phyloP scores from a whole-genome alignment of 1,284 basidiomycete genomes.

The Singerocomus rubriflavus region DNA sequence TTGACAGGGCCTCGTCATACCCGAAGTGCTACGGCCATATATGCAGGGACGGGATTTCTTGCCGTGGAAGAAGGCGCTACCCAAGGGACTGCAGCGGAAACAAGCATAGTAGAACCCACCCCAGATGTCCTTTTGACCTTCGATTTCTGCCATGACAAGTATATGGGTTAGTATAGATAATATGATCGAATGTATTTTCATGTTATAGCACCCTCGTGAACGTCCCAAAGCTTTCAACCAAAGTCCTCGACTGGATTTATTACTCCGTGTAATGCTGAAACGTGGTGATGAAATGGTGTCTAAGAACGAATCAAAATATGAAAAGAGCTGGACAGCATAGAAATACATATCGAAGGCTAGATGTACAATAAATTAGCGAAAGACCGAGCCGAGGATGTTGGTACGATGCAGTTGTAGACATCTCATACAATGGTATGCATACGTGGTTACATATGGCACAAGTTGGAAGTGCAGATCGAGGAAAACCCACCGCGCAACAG shows the following conservation, averaged over 20 bases:
- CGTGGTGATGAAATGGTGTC: slow-evolving; percentile 5
- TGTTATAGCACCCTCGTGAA: too few species aligned
- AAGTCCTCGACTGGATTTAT: neutral
- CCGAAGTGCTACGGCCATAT: slow-evolving; percentile 87
- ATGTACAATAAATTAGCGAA: slow-evolving; percentile 27
- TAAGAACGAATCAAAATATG: neutral
- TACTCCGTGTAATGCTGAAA: slow-evolving; percentile 3
- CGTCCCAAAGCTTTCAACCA: too few species aligned
- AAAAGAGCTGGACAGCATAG: slow-evolving; percentile 8
- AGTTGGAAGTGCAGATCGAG: neutral
- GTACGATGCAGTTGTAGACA: slow-evolving; percentile 4
- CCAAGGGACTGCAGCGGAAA: slow-evolving; percentile 77
- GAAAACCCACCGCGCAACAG: neutral
- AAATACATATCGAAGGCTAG: slow-evolving; percentile 26
- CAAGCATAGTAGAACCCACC: slow-evolving; percentile 18
- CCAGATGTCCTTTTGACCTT: neutral
- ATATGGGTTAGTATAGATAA: neutral
- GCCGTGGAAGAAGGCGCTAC: slow-evolving; percentile 82
- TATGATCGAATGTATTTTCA: neutral
- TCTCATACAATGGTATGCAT: slow-evolving; percentile 12
- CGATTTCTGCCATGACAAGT: neutral
- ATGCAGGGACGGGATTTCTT: slow-evolving; percentile 96
- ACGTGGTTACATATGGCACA: slow-evolving; percentile 13
- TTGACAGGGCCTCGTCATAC: slow-evolving; percentile 79
- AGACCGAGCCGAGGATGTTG: neutral